These are phyloP conservation scores for Sclerotinia glacialis DNA, from an alignment of 2,329 filamentous ascomycete genomes.

Conservation along the genomic window DNA sequence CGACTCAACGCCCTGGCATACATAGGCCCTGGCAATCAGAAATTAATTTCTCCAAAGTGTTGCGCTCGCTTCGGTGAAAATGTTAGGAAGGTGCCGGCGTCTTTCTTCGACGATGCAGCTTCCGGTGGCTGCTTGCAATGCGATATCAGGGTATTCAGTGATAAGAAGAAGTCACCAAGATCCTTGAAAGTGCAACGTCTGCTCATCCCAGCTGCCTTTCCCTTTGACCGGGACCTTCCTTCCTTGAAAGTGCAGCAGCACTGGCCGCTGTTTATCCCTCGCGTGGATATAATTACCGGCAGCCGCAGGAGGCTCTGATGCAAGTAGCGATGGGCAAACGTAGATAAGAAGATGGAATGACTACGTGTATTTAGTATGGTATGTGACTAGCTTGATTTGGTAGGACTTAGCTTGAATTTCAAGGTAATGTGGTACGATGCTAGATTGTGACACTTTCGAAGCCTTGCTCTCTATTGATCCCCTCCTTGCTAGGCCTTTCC, in stretches of 20 bases:
- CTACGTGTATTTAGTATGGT: background rate
- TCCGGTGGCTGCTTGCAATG: background rate
- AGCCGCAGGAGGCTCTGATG: background rate
- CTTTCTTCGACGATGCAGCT: background rate
- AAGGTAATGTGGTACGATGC: background rate
- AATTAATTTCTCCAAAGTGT: too few relatives aligned
- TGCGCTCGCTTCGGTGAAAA: background rate
- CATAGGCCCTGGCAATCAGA: background rate
- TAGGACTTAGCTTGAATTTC: background rate
- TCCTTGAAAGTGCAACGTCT: background rate
- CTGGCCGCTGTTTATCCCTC: background rate
- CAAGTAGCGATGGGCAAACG: background rate
- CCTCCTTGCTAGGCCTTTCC: background rate
- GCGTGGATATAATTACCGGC: background rate
- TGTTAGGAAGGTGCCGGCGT: background rate
- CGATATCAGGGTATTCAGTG: background rate
- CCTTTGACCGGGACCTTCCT: background rate
- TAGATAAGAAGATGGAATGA: background rate
- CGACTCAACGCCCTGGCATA: slow-evolving; percentile 2
- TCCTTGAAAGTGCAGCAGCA: background rate
- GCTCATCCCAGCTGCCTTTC: background rate
- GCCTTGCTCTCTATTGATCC: background rate
- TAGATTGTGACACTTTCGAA: background rate
- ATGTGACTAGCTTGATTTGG: background rate
- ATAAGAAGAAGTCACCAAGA: background rate